Base-by-base conservation (phyloP, 2,329 filamentous ascomycete species). In the Colletotrichum sublineola region DNA sequence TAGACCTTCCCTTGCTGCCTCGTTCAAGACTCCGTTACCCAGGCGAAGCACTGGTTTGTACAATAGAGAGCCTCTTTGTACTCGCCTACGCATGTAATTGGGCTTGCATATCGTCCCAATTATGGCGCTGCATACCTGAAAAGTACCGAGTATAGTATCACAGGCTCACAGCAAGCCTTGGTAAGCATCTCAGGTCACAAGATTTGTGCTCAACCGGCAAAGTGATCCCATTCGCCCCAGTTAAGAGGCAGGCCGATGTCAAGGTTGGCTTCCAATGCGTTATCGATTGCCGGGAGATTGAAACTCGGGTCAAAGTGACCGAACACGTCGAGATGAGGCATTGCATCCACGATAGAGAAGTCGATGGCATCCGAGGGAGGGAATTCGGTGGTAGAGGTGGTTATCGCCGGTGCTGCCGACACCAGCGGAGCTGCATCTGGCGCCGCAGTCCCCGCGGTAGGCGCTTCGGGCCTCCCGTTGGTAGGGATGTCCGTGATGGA, bases 271-370 rank as follows among this genome's bases (percentile, higher is more conserved):
- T 88, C 86, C 0, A 89, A 78, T 0, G 85, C 87, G 24, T 87
- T 86, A 74, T 89, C 87, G 33, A 89, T 85, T 0, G 87, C 87
- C 33, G 83, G 83, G 1, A 89, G 75, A 62, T 89, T 84, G 74
- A 89, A 89, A 61, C 80, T 87, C 2, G 87, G 87, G 61, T 88
- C 87, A 36, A 89, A 87, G 55, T 88, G 84, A 3, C 85, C 86
- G 74, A 89, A 89, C 1, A 89, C 80, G 56, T 89, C 86, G n/a
- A 88, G 80, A 1, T 87, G 86, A 0, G 84, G 84, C 36, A 85
- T 79, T 2, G 82, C 79, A 52, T 85, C 84, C 4, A 85, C 79
- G 18, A 84, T 75, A 0, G 82, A 83, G 65, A 84, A 83, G 71
- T 86, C 84, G 7, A 84, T 78, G 2, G 77, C 58, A 2, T 67